A percentile compares a stretch with the other conserved stretches of the same genome.
Conservation (phyloP, 129 eudicot species). For the Chrysanthemum seticuspe region DNA sequence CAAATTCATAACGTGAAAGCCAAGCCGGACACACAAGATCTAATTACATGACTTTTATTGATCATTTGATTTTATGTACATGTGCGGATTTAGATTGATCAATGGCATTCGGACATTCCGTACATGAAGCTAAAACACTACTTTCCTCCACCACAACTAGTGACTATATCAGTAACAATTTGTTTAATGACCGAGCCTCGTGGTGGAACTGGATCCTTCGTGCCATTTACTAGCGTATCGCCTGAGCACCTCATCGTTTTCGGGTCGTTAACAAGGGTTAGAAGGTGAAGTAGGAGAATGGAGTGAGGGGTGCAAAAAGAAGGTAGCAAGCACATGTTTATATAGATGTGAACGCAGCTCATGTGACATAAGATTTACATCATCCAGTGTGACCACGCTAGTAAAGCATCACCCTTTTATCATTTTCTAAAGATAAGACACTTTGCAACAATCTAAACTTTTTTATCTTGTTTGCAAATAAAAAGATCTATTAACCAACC, state of each 20-base stretch:
- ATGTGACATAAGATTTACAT: neutral
- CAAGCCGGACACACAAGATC: neutral
- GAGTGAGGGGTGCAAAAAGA: conserved; percentile 13
- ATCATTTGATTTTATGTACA: conserved; percentile 7
- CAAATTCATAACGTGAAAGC: neutral
- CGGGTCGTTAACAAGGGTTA: neutral
- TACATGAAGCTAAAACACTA: neutral
- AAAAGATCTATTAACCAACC: too few species aligned
- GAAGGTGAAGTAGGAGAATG: conserved; percentile 9
- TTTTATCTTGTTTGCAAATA: too few species aligned
- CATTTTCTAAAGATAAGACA: too few species aligned
- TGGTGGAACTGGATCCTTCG: conserved; percentile 28
- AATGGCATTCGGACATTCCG: neutral
- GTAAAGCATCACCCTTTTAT: too few species aligned
- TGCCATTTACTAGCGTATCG: neutral
- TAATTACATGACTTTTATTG: neutral
- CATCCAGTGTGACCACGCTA: neutral
- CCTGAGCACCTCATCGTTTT: conserved; percentile 7
- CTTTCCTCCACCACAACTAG: conserved; percentile 7
- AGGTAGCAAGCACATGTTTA: conserved; percentile 12
- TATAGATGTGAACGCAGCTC: neutral
- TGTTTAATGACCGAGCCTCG: conserved; percentile 26
- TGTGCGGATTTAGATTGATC: neutral
- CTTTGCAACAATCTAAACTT: too few species aligned
- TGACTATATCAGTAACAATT: conserved; percentile 21